These are phyloP conservation scores for Neoascochyta sp. DNA, from an alignment of 2,329 filamentous ascomycete species.

Conservation along the genomic window DNA sequence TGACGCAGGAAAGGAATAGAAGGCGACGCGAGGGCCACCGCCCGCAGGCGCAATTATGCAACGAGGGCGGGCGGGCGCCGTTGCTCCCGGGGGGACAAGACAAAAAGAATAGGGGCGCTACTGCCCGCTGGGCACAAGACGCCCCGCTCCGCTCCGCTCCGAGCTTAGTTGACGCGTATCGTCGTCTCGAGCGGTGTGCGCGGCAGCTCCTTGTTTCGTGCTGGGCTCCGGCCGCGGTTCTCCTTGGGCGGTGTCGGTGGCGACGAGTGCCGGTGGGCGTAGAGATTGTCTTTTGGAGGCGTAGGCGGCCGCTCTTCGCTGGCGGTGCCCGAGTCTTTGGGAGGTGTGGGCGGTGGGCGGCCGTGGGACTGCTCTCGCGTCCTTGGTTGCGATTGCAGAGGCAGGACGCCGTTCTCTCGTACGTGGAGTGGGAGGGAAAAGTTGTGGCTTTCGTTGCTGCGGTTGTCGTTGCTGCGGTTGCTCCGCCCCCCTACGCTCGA, in stretches of 20 bases:
- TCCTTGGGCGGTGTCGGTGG: constrained; percentile 43
- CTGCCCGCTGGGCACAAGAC: no score
- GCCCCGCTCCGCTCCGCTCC: no score
- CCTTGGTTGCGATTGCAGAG: constrained; percentile 12
- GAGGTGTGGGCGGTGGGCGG: constrained; percentile 40
- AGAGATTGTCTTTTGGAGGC: constrained; percentile 27
- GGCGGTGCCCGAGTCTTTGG: constrained; percentile 37
- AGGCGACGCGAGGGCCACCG: no score
- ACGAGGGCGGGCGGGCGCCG: no score
- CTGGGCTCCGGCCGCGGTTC: constrained; percentile 21
- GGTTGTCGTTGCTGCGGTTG: constrained; percentile 33
- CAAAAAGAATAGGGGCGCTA: no score
- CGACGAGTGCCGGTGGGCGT: constrained; percentile 18
- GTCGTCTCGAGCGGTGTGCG: constrained; percentile 33
- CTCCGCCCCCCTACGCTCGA: constrained; percentile 62
- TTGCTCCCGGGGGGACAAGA: no score
- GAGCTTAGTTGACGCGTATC: constrained; percentile 30
- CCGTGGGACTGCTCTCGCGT: constrained; percentile 28
- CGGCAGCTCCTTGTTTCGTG: constrained; percentile 35
- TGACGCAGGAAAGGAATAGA: no score
- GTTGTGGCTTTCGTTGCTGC: constrained; percentile 17
- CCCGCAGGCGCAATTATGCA: no score
- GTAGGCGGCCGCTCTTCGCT: constrained; percentile 30
- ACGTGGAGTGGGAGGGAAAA: no score
- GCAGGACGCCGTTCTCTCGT: no score